Evolutionary conservation across 78 protist genomes (phyloP).

Genomic region (Cavenderia fasciculata): DNA sequence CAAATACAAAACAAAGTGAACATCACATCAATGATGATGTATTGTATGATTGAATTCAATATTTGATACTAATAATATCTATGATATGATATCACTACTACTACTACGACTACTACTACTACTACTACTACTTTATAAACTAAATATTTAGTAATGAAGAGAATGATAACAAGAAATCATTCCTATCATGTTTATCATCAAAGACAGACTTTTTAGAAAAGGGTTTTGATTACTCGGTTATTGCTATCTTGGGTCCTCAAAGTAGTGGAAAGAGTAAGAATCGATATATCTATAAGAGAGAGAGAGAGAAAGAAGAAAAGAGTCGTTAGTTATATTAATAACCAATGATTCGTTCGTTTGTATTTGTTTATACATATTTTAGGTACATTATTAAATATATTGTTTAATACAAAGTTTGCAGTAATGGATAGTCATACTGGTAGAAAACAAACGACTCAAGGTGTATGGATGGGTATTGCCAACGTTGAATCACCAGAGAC

Average conservation of each 20-base stretch:
- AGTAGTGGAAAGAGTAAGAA: slow-evolving; percentile 94
- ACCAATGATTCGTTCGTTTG: not conserved
- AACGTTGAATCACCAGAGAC: not conserved
- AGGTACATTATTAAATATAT: slow-evolving; percentile 91
- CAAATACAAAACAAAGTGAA: too few species aligned
- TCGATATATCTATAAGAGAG: too few species aligned
- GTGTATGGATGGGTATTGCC: slow-evolving; percentile 80
- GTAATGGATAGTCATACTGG: slow-evolving; percentile 87
- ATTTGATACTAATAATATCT: too few species aligned
- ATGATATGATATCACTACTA: too few species aligned
- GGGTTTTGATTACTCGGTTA: slow-evolving; percentile 87
- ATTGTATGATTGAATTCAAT: too few species aligned
- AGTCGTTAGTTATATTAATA: not conserved
- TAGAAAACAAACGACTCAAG: slow-evolving; percentile 91
- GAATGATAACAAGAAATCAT: slow-evolving; percentile 34
- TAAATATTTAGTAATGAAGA: slow-evolving; percentile 38
- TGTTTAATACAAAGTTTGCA: slow-evolving; percentile 90
- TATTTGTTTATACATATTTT: not conserved
- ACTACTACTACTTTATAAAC: too few species aligned
- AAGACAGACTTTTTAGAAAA: slow-evolving; percentile 48
- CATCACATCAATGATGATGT: too few species aligned
- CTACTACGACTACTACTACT: too few species aligned
- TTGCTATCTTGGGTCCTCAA: slow-evolving; percentile 94
- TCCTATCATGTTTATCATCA: slow-evolving; percentile 54
- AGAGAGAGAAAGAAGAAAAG: too few species aligned